A percentile compares a stretch with the other conserved stretches of the same genome.
These are phyloP conservation scores for Pholiota conissans DNA, from an alignment of 768 basidiomycete species.

Conservation along the genomic window DNA sequence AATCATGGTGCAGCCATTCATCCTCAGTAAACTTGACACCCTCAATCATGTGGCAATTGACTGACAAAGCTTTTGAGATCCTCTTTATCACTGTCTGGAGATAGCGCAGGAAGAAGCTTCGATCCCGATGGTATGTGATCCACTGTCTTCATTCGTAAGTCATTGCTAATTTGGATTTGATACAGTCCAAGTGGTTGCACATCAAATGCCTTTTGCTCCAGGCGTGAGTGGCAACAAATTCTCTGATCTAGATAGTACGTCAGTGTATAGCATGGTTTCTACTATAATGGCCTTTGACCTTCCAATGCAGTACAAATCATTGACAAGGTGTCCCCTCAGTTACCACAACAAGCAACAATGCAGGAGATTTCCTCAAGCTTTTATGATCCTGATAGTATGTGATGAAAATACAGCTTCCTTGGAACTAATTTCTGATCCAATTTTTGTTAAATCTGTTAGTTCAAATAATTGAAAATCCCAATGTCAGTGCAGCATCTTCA, in stretches of 20 bases:
- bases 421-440: background rate
- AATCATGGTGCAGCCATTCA: background rate
- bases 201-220: background rate
- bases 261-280: background rate
- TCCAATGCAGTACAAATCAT: background rate
- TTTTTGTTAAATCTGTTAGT: background rate
- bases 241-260: background rate
- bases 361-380: no score
- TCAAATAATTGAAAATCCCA: conserved; percentile 5
- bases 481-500: background rate
- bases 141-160: background rate
- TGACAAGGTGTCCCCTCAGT: no score
- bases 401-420: background rate
- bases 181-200: background rate
- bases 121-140: background rate
- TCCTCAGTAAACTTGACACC: background rate
- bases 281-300: background rate
- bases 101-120: no score
- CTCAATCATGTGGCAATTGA: background rate
- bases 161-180: background rate
- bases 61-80: background rate
- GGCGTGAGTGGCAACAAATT: background rate
- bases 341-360: no score
- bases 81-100: background rate
- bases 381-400: conserved; percentile 7